These are phyloP conservation scores for Maudiozyma serrabonitensis DNA, from an alignment of 805 yeast species.

Conservation along the genomic window DNA sequence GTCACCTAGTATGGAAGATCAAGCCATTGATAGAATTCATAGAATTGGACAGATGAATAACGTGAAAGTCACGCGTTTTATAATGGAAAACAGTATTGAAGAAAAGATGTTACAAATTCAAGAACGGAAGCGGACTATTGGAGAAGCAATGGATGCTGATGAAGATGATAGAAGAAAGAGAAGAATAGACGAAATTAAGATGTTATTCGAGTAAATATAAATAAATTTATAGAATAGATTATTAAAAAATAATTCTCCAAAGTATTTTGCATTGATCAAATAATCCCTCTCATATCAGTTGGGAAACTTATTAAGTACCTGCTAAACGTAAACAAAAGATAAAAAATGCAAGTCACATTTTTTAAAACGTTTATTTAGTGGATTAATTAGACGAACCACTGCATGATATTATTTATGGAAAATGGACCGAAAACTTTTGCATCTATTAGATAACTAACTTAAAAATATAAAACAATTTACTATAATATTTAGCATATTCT, in stretches of 20 bases:
- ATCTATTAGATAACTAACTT: not conserved
- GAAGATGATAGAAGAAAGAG: constrained; percentile 66
- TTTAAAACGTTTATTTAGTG: too few relatives aligned
- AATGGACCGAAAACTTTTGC: too few relatives aligned
- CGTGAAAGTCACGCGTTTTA: constrained; percentile 72
- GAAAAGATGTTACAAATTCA: constrained; percentile 83
- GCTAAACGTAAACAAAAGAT: too few relatives aligned
- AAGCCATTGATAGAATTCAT: constrained; percentile 85
- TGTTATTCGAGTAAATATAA: constrained; percentile 40
- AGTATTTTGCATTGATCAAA: too few relatives aligned
- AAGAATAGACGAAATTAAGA: constrained; percentile 63
- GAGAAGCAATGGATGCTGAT: constrained; percentile 68
- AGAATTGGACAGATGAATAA: constrained; percentile 73
- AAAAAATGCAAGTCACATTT: too few relatives aligned
- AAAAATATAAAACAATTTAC: too few relatives aligned
- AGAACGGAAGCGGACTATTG: constrained; percentile 63
- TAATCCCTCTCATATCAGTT: too few relatives aligned
- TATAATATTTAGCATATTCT: too few relatives aligned
- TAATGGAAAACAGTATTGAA: constrained; percentile 75
- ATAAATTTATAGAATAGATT: not conserved
- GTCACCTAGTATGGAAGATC: constrained; percentile 87
- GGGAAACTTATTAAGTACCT: too few relatives aligned
- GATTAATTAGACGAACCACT: too few relatives aligned
- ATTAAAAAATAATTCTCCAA: too few relatives aligned
- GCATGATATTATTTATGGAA: too few relatives aligned